Percentiles rank a stretch among this genome's conserved stretches.
Conservation (phyloP, 2,329 filamentous ascomycete genomes). For the Claviceps sp. region DNA sequence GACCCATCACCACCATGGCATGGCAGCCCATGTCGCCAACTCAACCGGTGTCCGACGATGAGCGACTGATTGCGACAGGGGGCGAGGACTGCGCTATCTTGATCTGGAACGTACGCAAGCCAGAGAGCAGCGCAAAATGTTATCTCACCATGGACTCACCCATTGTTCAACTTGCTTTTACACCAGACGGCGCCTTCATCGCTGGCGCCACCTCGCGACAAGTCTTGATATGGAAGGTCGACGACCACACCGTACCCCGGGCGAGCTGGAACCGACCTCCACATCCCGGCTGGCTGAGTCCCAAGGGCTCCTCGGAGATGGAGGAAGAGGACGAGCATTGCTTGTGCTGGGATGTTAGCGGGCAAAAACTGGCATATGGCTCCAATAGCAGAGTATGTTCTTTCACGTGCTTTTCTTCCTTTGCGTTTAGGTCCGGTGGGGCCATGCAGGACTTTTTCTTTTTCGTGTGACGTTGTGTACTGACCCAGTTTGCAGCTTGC, state of each 20-base stretch:
- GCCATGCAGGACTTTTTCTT: background rate
- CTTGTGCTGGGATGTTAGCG: slow-evolving; percentile 47
- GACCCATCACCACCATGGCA: slow-evolving; percentile 41
- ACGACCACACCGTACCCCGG: slow-evolving; percentile 41
- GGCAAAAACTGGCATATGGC: slow-evolving; percentile 49
- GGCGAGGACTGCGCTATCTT: slow-evolving; percentile 49
- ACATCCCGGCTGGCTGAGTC: slow-evolving; percentile 45
- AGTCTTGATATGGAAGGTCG: slow-evolving; percentile 53
- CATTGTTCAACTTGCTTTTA: slow-evolving; percentile 47
- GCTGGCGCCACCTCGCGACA: slow-evolving; percentile 45
- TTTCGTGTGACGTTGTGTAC: background rate
- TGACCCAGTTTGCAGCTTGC: slow-evolving; percentile 23
- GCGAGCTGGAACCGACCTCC: slow-evolving; percentile 45
- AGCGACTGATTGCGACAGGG: slow-evolving; percentile 46
- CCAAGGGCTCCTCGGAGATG: slow-evolving; percentile 34
- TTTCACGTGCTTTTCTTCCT: background rate
- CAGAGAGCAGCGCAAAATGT: slow-evolving; percentile 42
- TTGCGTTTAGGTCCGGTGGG: background rate
- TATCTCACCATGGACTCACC: slow-evolving; percentile 47
- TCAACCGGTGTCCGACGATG: slow-evolving; percentile 28
- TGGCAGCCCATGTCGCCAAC: slow-evolving; percentile 41
- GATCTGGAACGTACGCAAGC: slow-evolving; percentile 45
- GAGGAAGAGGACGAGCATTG: slow-evolving; percentile 50
- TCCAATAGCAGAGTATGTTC: slow-evolving; percentile 46
- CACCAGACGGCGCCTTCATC: slow-evolving; percentile 49